phyloP scores from a whole-genome alignment of 2,329 filamentous ascomycete genomes.

The Pseudogymnoascus destructans region DNA sequence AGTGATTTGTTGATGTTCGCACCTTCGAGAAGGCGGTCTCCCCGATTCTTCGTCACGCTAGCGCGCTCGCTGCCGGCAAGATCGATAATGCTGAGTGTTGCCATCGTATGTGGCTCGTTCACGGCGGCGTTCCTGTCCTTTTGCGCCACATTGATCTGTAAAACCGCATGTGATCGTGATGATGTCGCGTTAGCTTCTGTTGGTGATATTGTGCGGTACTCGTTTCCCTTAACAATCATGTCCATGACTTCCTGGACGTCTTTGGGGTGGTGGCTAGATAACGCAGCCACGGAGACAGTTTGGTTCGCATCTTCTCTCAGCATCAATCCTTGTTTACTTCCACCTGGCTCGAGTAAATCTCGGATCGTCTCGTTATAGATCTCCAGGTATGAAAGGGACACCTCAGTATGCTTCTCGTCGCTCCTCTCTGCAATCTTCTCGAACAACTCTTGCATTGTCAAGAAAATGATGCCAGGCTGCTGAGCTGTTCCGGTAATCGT shows the following conservation, averaged over 20 bases:
- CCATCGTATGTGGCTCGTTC: slow-evolving; percentile 94
- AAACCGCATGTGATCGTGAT: slow-evolving; percentile 88
- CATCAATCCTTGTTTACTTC: slow-evolving; percentile 63
- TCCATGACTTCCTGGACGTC: slow-evolving; percentile 98
- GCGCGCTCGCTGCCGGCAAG: slow-evolving; percentile 90
- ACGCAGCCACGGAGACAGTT: slow-evolving; percentile 75
- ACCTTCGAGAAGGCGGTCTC: slow-evolving; percentile 79
- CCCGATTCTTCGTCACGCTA: slow-evolving; percentile 91
- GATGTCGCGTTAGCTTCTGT: slow-evolving; percentile 97
- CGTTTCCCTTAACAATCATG: slow-evolving; percentile 92
- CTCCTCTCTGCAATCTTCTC: slow-evolving; percentile 83
- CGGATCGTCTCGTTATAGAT: slow-evolving; percentile 99
- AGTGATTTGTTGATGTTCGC: slow-evolving; percentile 99
- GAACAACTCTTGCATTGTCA: slow-evolving; percentile 98
- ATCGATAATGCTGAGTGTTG: slow-evolving; percentile 95
- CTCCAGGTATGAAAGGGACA: slow-evolving; percentile 89
- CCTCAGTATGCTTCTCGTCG: slow-evolving; percentile 76
- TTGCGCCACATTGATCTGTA: slow-evolving; percentile 91
- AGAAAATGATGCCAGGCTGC: slow-evolving; percentile 92
- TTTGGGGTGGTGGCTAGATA: slow-evolving; percentile 82
- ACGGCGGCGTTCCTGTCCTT: slow-evolving; percentile 88
- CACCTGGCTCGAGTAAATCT: slow-evolving; percentile 77
- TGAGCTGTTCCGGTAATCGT: slow-evolving; percentile 88
- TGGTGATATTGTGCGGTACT: slow-evolving; percentile 87
- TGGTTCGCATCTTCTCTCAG: slow-evolving; percentile 90